These are phyloP conservation scores for Vaccinium vitisidaea DNA, from an alignment of 148 eudicot genomes.

Conservation along the genomic window DNA sequence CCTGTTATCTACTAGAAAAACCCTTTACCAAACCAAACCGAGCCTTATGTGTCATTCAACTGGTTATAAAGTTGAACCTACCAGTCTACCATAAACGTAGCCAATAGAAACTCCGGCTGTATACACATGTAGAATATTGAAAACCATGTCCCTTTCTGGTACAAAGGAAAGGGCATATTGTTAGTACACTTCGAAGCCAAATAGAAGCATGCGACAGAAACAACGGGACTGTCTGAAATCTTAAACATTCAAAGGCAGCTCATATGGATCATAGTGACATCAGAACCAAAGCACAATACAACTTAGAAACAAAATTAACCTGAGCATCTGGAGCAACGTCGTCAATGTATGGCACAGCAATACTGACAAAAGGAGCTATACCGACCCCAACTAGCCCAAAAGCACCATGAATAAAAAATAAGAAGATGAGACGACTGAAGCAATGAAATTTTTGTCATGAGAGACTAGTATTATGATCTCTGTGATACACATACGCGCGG, in stretches of 20 bases:
- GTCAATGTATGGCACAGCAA: slow-evolving; percentile 97
- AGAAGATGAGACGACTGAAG: slow-evolving; percentile 9
- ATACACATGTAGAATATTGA: slow-evolving; percentile 94
- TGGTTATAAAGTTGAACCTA: slow-evolving; percentile 23
- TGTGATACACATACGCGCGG: slow-evolving; percentile 68
- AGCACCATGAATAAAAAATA: slow-evolving; percentile 5
- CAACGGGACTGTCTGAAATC: neutral
- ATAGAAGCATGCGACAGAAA: neutral
- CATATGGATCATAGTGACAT: neutral
- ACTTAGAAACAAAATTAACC: slow-evolving; percentile 37
- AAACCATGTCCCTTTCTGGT: slow-evolving; percentile 92
- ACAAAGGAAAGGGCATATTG: neutral
- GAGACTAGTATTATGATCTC: neutral
- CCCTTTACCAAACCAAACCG: neutral
- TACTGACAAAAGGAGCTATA: slow-evolving; percentile 95
- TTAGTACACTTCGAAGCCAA: neutral
- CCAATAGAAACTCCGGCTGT: slow-evolving; percentile 92
- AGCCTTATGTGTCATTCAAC: no score
- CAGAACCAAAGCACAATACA: neutral
- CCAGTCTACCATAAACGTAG: slow-evolving; percentile 93
- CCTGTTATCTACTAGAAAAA: neutral
- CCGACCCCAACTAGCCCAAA: slow-evolving; percentile 97
- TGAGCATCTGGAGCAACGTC: slow-evolving; percentile 88
- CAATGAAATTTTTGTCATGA: neutral
- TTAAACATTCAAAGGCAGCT: neutral